Conservation (phyloP, 2,329 filamentous ascomycete genomes). For the Colletotrichum ledebouriae region DNA sequence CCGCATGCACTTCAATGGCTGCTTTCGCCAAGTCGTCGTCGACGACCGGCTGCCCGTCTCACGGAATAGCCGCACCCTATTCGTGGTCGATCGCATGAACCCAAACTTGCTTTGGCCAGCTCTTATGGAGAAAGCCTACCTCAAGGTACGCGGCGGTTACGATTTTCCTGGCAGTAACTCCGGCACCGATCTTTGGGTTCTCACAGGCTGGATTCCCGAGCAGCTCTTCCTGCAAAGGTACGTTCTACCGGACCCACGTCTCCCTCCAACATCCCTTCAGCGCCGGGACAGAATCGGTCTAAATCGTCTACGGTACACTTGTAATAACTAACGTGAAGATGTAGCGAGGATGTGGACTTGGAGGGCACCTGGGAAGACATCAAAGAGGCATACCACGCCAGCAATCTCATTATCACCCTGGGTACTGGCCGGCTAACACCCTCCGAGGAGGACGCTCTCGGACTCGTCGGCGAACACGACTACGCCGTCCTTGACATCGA, state of each 20-base stretch:
- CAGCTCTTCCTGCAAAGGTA: conserved; percentile 89
- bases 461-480: conserved; percentile 90
- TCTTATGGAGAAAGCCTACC: conserved; percentile 93
- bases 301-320: neutral
- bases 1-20: conserved; percentile 96
- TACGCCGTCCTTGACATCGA: conserved; percentile 91
- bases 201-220: conserved; percentile 97
- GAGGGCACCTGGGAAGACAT: conserved; percentile 84
- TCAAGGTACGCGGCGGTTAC: conserved; percentile 95
- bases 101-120: conserved; percentile 90
- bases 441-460: conserved; percentile 83
- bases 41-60: conserved; percentile 90
- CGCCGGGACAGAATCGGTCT: no score
- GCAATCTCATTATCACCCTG: conserved; percentile 88
- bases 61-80: conserved; percentile 79
- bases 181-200: conserved; percentile 90
- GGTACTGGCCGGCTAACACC: conserved; percentile 87
- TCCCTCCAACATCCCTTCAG: no score
- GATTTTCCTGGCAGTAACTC: conserved; percentile 99
- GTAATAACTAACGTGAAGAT: conserved; percentile 17
- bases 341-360: conserved; percentile 81
- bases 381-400: conserved; percentile 78
- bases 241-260: conserved; percentile 32
- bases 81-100: conserved; percentile 89
- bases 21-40: conserved; percentile 86